Base-by-base conservation (phyloP, 129 eudicot genomes). In the Kitagawia praeruptora region DNA sequence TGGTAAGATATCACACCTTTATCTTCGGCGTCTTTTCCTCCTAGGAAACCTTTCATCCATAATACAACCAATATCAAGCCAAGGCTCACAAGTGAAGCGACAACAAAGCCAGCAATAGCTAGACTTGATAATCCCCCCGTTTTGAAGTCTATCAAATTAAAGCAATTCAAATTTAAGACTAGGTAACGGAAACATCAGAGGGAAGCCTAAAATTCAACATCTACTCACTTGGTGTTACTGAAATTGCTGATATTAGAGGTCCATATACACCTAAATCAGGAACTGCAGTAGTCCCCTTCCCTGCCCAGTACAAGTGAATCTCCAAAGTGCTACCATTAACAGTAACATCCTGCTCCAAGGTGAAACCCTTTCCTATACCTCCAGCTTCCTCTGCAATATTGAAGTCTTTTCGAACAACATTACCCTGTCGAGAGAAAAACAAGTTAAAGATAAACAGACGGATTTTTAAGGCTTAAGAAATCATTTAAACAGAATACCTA, bases 231-330 rank as follows among this genome's bases (percentile, higher is more conserved):
- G 98, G 98, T 78, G 98, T 93, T 72, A 93, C 87, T 45, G 90
- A 45, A 46, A 93, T 91, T 42, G 93, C 97, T 40, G 97, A 91
- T 85, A 93, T 81, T 74, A 89, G 90, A 56, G 97, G 98, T 66
- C 98, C 98, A 81, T 93, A 89, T 79, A 87, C 89, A 70, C 91
- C 91, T 81, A 88, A 78, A 7, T 84, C 76, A 23, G 98, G 98
- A 85, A 93, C 56, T 25, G 95, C 88, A 6, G 85, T 91, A 19
- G 98, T 93, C 82, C 98, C 97, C 77, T 89, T 89, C 69, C 98
- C 98, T 28, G 89, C 86, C 98, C 98, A 93, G 82, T 91, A 91
- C 86, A 93, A 85, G 81, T 87, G 93, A 77, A 93, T 89, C 80
- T 88, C 98, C 77, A 93, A 80, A 23, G 97, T 88, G 82, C 89